phyloP scores from a whole-genome alignment of 2,329 filamentous ascomycete species.

The Claviceps pazoutovae region DNA sequence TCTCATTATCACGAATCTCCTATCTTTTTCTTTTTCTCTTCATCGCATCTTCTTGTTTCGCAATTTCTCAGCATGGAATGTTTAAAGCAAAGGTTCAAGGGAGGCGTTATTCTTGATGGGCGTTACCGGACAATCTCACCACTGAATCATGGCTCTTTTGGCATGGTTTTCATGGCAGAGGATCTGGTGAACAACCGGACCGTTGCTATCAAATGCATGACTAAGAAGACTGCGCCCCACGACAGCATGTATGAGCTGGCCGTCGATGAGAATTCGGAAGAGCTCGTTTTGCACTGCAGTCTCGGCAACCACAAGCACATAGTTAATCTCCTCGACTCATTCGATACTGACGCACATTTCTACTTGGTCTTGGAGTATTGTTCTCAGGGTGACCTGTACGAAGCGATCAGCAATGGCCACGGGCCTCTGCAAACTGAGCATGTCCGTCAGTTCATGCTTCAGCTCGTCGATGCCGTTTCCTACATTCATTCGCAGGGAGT shows the following conservation, averaged over 20 bases:
- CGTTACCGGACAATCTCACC: conserved; percentile 86
- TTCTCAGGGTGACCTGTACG: conserved; percentile 88
- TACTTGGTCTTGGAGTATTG: conserved; percentile 95
- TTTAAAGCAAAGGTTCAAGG: conserved; percentile 67
- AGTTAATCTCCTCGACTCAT: conserved; percentile 81
- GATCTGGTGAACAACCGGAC: conserved; percentile 62
- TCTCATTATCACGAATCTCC: conserved; percentile 7
- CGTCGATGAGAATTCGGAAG: conserved; percentile 71
- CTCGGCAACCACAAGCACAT: conserved; percentile 78
- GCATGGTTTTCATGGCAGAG: conserved; percentile 91
- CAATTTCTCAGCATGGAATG: conserved; percentile 51
- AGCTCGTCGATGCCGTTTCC: conserved; percentile 78
- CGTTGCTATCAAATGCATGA: conserved; percentile 93
- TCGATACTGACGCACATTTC: conserved; percentile 80
- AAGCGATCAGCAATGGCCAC: conserved; percentile 80
- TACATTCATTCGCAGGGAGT: conserved; percentile 85
- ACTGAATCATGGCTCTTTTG: conserved; percentile 96
- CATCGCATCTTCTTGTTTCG: neutral
- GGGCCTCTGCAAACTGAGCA: conserved; percentile 92
- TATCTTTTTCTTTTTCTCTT: too few relatives aligned
- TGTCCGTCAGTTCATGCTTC: conserved; percentile 92
- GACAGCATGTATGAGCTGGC: conserved; percentile 50
- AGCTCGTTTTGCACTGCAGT: conserved; percentile 63
- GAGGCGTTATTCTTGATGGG: conserved; percentile 69
- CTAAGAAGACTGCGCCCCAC: conserved; percentile 57